Percentiles rank a stretch among this genome's conserved stretches.
phyloP scores from a whole-genome alignment of 2,329 filamentous ascomycete genomes.

The Sporothrix protearum region DNA sequence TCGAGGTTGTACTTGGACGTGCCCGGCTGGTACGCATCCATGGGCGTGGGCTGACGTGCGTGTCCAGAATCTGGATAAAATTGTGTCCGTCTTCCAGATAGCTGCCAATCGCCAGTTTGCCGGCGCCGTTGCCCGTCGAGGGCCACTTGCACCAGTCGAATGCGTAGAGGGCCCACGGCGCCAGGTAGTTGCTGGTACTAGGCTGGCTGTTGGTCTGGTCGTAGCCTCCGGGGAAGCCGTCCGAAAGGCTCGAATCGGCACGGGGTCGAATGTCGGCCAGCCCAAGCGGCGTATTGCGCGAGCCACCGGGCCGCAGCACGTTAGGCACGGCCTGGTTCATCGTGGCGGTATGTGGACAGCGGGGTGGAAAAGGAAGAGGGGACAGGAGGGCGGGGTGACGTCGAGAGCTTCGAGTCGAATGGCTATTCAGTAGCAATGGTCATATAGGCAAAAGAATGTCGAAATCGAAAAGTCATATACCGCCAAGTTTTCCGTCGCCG shows the following conservation, averaged over 20 bases:
- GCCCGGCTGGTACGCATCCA: constrained; percentile 66
- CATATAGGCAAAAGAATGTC: not conserved
- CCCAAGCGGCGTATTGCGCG: constrained; percentile 80
- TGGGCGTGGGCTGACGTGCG: constrained; percentile 69
- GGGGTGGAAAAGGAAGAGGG: not conserved
- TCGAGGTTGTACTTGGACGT: constrained; percentile 74
- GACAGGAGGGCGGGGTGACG: not conserved
- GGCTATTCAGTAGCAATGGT: not conserved
- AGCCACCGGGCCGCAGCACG: constrained; percentile 58
- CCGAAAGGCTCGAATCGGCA: constrained; percentile 75
- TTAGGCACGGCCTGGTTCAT: constrained; percentile 50
- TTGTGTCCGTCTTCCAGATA: constrained; percentile 98
- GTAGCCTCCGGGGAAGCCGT: constrained; percentile 64
- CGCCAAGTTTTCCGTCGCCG: constrained; percentile 3
- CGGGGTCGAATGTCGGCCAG: constrained; percentile 87
- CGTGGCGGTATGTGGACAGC: not conserved
- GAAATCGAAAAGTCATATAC: not conserved
- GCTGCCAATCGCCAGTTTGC: constrained; percentile 91
- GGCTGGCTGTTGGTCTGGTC: constrained; percentile 63
- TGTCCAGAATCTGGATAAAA: constrained; percentile 97
- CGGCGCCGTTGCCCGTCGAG: constrained; percentile 72
- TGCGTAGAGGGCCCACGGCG: constrained; percentile 92
- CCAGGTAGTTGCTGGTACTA: constrained; percentile 86
- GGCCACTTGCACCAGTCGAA: constrained; percentile 99
- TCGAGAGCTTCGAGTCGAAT: not conserved